Conservation (phyloP, 225 moss, liverwort and hornwort genomes). For the Pseudoscleropodium purum region DNA sequence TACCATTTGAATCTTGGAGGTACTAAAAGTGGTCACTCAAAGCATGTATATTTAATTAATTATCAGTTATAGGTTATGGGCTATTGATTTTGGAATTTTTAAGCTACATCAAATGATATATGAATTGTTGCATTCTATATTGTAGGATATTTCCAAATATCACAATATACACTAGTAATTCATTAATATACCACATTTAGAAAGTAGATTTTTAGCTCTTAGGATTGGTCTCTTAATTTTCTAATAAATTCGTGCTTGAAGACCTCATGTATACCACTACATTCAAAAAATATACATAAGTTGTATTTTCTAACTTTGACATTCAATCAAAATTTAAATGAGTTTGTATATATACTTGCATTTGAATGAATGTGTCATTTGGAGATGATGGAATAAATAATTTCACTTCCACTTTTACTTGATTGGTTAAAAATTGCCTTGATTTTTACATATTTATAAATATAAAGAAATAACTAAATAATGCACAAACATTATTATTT, state of each 20-base stretch:
- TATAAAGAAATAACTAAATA: not conserved
- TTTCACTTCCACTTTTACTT: not conserved
- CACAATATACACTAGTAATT: not conserved
- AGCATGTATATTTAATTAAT: not conserved
- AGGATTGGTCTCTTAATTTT: not conserved
- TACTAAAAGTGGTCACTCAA: not conserved
- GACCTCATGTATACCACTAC: not conserved
- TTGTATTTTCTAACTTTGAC: not conserved
- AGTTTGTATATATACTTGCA: not conserved
- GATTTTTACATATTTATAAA: not conserved
- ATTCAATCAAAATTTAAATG: not conserved
- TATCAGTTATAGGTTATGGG: accelerated
- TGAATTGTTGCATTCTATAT: not conserved
- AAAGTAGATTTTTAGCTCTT: not conserved
- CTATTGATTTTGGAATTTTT: not conserved
- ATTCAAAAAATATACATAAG: not conserved
- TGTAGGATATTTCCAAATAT: not conserved
- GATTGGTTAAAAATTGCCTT: not conserved
- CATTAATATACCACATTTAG: not conserved
- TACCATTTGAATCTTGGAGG: not conserved
- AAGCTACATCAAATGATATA: not conserved
- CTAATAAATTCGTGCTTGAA: not conserved
- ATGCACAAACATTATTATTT: not conserved
- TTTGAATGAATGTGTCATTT: not conserved
- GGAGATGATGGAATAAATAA: not conserved